Evolutionary conservation across 305 asterid genomes (phyloP).

Genomic region (Salvia sclarea): DNA sequence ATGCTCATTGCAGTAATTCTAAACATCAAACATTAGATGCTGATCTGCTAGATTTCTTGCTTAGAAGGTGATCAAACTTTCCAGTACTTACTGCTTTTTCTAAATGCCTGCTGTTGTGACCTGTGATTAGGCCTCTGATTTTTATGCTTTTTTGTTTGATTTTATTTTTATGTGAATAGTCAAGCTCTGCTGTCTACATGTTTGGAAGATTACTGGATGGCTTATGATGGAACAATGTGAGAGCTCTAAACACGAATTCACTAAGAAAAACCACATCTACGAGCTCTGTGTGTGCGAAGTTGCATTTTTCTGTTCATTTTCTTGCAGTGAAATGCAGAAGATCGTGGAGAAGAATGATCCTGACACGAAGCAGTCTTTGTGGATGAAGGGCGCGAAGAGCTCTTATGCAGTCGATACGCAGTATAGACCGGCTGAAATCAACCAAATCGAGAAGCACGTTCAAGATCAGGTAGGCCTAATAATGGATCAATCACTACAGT

Average conservation of each 20-base stretch:
- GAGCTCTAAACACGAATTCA: constrained; percentile 22
- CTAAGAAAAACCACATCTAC: not conserved
- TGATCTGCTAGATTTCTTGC: constrained; percentile 60
- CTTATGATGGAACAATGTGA: constrained; percentile 57
- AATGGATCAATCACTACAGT: constrained; percentile 7
- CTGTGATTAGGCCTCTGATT: not conserved
- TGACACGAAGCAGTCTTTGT: constrained; percentile 38
- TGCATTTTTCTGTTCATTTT: constrained; percentile 24
- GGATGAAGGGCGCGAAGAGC: constrained; percentile 33
- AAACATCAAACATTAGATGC: constrained; percentile 51
- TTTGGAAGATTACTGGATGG: constrained; percentile 76
- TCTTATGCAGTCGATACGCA: constrained; percentile 31
- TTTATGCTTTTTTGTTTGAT: constrained; percentile 15
- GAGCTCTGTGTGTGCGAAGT: not conserved
- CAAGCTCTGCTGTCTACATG: constrained; percentile 62
- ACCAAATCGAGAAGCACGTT: constrained; percentile 30
- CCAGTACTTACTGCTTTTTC: not conserved
- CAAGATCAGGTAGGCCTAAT: constrained; percentile 39
- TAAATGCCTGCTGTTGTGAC: not conserved
- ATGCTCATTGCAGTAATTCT: constrained; percentile 65
- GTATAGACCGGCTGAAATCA: constrained; percentile 37
- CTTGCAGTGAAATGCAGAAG: constrained; percentile 52
- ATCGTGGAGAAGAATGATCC: constrained; percentile 42
- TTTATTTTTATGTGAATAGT: constrained; percentile 38
- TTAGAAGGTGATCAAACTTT: constrained; percentile 47